Percentiles rank a stretch among this genome's conserved stretches.
phyloP scores from a whole-genome alignment of 1,284 basidiomycete genomes.

The Naganishia cerealis region DNA sequence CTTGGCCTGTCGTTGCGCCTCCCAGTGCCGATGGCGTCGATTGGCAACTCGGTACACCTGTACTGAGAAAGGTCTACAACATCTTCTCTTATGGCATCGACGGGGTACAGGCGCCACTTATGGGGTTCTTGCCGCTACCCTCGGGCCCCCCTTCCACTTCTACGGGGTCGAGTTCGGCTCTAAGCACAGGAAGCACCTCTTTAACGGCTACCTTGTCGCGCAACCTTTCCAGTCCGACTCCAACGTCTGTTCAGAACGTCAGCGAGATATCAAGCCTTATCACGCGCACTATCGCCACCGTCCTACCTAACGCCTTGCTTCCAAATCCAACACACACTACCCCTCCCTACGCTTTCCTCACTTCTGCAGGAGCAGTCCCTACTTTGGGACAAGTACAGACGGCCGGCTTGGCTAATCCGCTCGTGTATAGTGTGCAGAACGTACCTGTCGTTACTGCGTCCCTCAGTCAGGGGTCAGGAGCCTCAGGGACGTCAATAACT shows the following conservation, averaged over 20 bases:
- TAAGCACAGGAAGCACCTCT: not conserved
- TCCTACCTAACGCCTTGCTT: conserved; percentile 72
- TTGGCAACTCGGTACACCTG: conserved; percentile 82
- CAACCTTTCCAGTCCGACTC: conserved; percentile 33
- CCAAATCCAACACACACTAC: conserved; percentile 66
- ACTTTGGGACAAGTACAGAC: conserved; percentile 51
- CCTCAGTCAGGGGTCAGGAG: not conserved
- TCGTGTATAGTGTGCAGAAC: conserved; percentile 36
- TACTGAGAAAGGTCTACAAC: conserved; percentile 76
- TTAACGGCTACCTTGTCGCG: conserved; percentile 17
- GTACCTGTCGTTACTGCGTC: conserved; percentile 37
- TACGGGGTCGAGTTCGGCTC: conserved; percentile 8
- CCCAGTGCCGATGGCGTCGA: conserved; percentile 75
- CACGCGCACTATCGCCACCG: conserved; percentile 67
- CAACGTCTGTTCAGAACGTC: conserved; percentile 50
- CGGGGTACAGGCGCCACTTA: conserved; percentile 45
- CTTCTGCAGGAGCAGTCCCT: conserved; percentile 53
- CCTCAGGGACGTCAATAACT: not conserved
- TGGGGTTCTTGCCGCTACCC: conserved; percentile 48
- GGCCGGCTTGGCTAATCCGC: conserved; percentile 41
- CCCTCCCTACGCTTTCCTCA: conserved; percentile 70
- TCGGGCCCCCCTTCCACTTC: conserved; percentile 12
- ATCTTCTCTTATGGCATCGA: conserved; percentile 64
- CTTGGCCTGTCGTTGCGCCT: conserved; percentile 72
- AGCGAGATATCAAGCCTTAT: conserved; percentile 63